phyloP scores from a whole-genome alignment of 768 basidiomycete species.

The Tylopilus cervinicoccineus region DNA sequence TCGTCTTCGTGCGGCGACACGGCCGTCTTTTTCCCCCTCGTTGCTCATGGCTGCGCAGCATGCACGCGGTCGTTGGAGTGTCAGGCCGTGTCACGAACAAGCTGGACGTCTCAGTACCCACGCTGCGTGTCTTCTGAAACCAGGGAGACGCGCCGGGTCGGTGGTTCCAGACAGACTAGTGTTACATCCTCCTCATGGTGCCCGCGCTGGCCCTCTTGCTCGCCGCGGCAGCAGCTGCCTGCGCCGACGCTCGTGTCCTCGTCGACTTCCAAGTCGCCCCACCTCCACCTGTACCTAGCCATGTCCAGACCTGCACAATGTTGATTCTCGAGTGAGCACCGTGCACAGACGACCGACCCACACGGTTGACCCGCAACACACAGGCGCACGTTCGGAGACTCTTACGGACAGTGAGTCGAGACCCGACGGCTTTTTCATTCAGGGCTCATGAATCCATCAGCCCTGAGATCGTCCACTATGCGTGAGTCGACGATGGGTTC shows the following conservation, averaged over 20 bases:
- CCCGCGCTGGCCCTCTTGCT: slow-evolving; percentile 10
- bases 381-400: slow-evolving; percentile 70
- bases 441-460: slow-evolving; percentile 29
- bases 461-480: slow-evolving; percentile 59
- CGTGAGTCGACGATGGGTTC: slow-evolving; percentile 36
- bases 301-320: slow-evolving; percentile 59
- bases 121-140: slow-evolving; percentile 43
- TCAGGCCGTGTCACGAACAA: slow-evolving; percentile 79
- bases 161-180: slow-evolving; percentile 52
- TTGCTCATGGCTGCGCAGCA: slow-evolving; percentile 75
- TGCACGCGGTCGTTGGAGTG: slow-evolving; percentile 81
- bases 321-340: slow-evolving; percentile 55
- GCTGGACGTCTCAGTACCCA: slow-evolving; percentile 81
- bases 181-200: too few species aligned
- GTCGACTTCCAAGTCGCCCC: slow-evolving; percentile 70
- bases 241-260: slow-evolving; percentile 29
- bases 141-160: slow-evolving; percentile 68
- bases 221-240: slow-evolving; percentile 4
- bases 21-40: slow-evolving; percentile 80
- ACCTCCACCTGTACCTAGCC: slow-evolving; percentile 62
- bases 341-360: not conserved
- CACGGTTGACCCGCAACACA: not conserved
- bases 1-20: slow-evolving; percentile 75
- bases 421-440: not conserved
- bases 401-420: slow-evolving; percentile 56